These are phyloP conservation scores for Aureobasidium leucospermi DNA, from an alignment of 2,329 filamentous ascomycete genomes.

Conservation along the genomic window DNA sequence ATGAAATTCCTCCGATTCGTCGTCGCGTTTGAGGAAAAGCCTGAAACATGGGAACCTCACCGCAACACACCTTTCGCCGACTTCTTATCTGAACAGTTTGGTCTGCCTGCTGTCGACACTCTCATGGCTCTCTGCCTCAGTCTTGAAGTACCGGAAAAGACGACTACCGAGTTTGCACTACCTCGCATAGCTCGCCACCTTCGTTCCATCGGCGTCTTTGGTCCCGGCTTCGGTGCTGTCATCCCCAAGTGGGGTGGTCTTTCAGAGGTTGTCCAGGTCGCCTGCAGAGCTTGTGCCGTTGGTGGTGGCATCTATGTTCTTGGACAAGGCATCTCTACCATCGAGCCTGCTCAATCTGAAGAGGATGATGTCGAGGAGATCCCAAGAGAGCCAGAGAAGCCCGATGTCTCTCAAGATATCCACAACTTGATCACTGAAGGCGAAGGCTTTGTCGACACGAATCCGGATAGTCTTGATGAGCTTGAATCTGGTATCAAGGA, in stretches of 20 bases:
- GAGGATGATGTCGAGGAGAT: constrained; percentile 15
- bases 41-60: constrained; percentile 51
- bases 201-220: constrained; percentile 78
- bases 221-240: constrained; percentile 80
- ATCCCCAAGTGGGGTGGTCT: constrained; percentile 89
- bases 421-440: constrained; percentile 5
- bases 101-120: constrained; percentile 58
- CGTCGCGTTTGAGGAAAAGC: constrained; percentile 58
- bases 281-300: constrained; percentile 82
- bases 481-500: constrained; percentile 13
- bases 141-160: constrained; percentile 47
- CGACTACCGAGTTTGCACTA: constrained; percentile 61
- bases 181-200: constrained; percentile 71
- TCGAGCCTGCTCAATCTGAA: constrained; percentile 25
- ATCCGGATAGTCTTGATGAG: constrained; percentile 7
- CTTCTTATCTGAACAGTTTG: constrained; percentile 51
- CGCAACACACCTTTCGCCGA: constrained; percentile 48
- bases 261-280: constrained; percentile 84
- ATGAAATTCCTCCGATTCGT: constrained; percentile 96
- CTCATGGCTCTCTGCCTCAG: constrained; percentile 68
- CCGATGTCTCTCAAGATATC: constrained; percentile 4
- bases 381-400: not conserved
- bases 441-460: constrained; percentile 2
- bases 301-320: constrained; percentile 88
- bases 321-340: constrained; percentile 53